Evolutionary conservation across 495 filamentous ascomycete genomes (phyloP), one percentile per base, ranked within the genome.

Genomic region (Amphirosellinia nigrospora): DNA sequence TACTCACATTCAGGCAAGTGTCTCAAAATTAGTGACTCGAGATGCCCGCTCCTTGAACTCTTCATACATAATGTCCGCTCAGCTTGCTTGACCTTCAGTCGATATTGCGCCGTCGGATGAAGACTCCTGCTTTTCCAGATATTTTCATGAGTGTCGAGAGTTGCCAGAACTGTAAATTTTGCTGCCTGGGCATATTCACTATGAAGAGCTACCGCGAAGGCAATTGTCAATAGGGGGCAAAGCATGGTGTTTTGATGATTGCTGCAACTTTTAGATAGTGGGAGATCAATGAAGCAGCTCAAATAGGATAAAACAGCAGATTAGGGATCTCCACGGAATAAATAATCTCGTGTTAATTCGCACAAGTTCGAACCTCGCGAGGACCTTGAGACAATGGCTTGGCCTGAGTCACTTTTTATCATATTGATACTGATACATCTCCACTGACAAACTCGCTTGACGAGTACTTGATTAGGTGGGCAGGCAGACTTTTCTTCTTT

Each of bases 31-130:
- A 21, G 70, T 59, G 4, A 69, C 48, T 38, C 23, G 50, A 8
- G 52, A 64, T 38, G 70, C 70, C 26, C 23, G 46, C 4, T 34
- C 41, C 21, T 62, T 59, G 28, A 68, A 65, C 38, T 71, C 56
- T 46, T 39, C 59, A 65, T 70, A 41, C 9, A 60, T 41, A 32
- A 69, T 69, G 34, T 59, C 59, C 30, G 46, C 56, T 9, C 77
- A 48, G 79, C 78, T 32, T 76, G 73, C 21, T 72, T 34, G 64
- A 86, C 74, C 64, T 83, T 75, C 11, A 71, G 70, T 60, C 75
- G 72, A 72, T 83, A 83, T 26, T 74, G 76, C 21, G 75, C 70
- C 76, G 81, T 81, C 70, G 79, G 74, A 69, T 80, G 78, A 48
- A 82, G 72, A 36, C 72, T 72, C 38, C 76, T 70, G 11, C 66